Evolutionary conservation across 2,329 filamentous ascomycete species (phyloP).

Genomic region (Colletotrichum sansevieriae): DNA sequence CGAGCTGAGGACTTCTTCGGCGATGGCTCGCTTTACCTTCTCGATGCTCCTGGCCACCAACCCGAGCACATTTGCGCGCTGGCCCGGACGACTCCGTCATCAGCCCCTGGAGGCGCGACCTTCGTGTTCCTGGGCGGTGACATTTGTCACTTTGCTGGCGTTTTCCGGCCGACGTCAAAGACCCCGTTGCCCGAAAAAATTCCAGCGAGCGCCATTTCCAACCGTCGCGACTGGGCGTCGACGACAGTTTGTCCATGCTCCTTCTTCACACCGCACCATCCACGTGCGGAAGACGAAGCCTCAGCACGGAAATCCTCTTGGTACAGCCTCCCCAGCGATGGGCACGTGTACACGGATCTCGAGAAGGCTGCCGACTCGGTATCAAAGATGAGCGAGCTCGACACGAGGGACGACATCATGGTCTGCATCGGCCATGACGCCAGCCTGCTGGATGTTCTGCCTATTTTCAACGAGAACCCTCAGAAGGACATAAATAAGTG

Average conservation of each 20-base stretch:
- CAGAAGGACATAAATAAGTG: constrained; percentile 30
- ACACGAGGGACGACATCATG: constrained; percentile 31
- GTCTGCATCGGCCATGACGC: constrained; percentile 39
- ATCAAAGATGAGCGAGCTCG: constrained; percentile 37
- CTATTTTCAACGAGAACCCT: constrained; percentile 35
- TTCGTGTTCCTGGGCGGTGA: constrained; percentile 46
- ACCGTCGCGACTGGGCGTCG: constrained; percentile 18
- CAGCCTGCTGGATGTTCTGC: constrained; percentile 28
- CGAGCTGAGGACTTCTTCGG: constrained; percentile 56
- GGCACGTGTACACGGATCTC: constrained; percentile 34
- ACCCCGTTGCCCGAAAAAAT: constrained; percentile 25
- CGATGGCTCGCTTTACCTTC: constrained; percentile 57
- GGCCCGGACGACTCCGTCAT: constrained; percentile 40
- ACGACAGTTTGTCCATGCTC: constrained; percentile 29
- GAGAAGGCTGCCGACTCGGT: constrained; percentile 21
- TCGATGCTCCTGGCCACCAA: constrained; percentile 49
- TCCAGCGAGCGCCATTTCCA: constrained; percentile 9
- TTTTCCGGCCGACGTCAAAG: constrained; percentile 26
- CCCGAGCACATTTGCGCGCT: constrained; percentile 44
- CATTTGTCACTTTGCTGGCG: constrained; percentile 41
- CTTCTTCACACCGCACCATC: constrained; percentile 32
- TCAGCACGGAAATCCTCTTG: constrained; percentile 16
- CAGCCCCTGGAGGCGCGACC: constrained; percentile 27
- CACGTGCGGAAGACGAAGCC: not conserved
- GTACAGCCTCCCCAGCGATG: constrained; percentile 17